phyloP scores from a whole-genome alignment of 768 basidiomycete species.

The Trametes meyenii region DNA sequence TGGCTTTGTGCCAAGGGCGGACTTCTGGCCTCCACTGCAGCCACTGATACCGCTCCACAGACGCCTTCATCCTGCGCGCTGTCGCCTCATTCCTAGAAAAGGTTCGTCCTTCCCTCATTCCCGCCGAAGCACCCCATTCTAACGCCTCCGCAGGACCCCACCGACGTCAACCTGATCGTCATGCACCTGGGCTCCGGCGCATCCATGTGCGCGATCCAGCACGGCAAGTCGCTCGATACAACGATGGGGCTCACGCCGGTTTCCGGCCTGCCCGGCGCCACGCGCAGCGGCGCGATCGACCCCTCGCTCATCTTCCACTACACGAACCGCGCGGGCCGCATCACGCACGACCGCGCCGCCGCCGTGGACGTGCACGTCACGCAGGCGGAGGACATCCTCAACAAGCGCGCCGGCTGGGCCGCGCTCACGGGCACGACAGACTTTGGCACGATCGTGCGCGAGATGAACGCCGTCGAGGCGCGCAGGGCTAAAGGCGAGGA shows the following conservation, averaged over 20 bases:
- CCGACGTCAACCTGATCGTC: constrained; percentile 71
- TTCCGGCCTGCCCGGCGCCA: constrained; percentile 88
- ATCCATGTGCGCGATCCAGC: constrained; percentile 73
- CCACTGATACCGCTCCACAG: constrained; percentile 35
- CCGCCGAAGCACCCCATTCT: background rate
- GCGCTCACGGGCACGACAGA: constrained; percentile 81
- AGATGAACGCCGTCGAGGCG: constrained; percentile 19
- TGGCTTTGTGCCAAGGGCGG: no score
- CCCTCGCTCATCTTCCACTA: constrained; percentile 87
- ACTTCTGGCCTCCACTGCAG: background rate
- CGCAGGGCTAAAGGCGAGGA: constrained; percentile 7
- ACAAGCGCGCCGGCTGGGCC: constrained; percentile 77
- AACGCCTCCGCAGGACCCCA: constrained; percentile 37
- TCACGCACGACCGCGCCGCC: constrained; percentile 54
- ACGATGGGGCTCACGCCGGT: constrained; percentile 92
- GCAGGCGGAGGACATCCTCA: constrained; percentile 73
- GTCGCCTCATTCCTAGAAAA: constrained; percentile 63
- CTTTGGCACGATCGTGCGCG: constrained; percentile 65
- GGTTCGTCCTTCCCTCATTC: constrained; percentile 32
- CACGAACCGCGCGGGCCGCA: constrained; percentile 45
- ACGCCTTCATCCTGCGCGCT: constrained; percentile 66
- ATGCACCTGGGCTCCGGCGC: constrained; percentile 93
- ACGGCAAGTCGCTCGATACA: constrained; percentile 80
- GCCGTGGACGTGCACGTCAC: constrained; percentile 57
- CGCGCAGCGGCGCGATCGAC: constrained; percentile 82